phyloP scores from a whole-genome alignment of 768 basidiomycete genomes.

The Arthromyces matolae region DNA sequence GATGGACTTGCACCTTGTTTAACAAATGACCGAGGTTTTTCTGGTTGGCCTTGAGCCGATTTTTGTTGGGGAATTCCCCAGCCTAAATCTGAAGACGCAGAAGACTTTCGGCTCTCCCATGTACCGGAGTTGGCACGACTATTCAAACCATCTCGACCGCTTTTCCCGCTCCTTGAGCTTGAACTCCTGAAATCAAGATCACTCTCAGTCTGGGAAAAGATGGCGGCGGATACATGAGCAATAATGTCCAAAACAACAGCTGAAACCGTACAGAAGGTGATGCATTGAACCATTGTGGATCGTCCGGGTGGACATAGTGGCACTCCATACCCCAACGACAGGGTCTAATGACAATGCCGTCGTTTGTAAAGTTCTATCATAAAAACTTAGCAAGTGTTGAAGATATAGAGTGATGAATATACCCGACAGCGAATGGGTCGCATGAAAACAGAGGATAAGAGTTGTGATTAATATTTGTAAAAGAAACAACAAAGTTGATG shows the following conservation, averaged over 20 bases:
- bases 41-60: not conserved
- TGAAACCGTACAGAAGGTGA: constrained; percentile 2
- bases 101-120: not conserved
- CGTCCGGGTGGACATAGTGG: constrained; percentile 22
- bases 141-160: not conserved
- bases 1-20: not conserved
- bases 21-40: not conserved
- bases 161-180: not conserved
- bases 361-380: constrained; percentile 22
- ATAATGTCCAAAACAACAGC: not conserved
- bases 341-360: constrained; percentile 16
- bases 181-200: too few relatives aligned
- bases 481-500: constrained; percentile 15
- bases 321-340: constrained; percentile 16
- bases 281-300: constrained; percentile 20
- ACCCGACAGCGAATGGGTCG: constrained; percentile 15
- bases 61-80: constrained; percentile 3
- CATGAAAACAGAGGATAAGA: not conserved
- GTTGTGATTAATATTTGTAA: constrained; percentile 2
- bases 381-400: not conserved
- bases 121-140: not conserved
- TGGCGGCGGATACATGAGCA: too few relatives aligned
- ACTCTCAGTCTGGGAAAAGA: too few relatives aligned
- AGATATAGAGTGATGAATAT: not conserved
- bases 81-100: not conserved